These are phyloP conservation scores for Triadica sebifera DNA, from an alignment of 345 rosid genomes.

Conservation along the genomic window DNA sequence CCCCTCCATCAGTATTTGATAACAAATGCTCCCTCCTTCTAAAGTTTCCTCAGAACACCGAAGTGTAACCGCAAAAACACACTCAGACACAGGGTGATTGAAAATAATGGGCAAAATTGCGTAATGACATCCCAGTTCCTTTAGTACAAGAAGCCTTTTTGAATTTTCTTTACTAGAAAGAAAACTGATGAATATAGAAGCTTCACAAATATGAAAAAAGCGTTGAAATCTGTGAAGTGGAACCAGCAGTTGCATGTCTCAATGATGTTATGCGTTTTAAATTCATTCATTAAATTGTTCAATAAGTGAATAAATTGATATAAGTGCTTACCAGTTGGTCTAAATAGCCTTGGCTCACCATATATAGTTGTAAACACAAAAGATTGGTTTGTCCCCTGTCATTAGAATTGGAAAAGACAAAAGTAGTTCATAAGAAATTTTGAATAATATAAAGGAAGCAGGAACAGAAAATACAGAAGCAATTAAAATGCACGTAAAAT, in stretches of 20 bases:
- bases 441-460: background rate
- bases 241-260: background rate
- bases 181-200: background rate
- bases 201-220: background rate
- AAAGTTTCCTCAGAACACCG: background rate
- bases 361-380: constrained; percentile 88
- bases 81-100: background rate
- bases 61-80: background rate
- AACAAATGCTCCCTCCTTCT: no score
- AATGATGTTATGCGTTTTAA: background rate
- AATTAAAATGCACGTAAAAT: background rate
- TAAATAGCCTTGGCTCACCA: constrained; percentile 87
- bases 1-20: no score
- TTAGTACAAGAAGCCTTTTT: background rate
- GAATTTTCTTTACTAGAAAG: background rate
- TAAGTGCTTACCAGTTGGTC: constrained; percentile 71
- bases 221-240: background rate
- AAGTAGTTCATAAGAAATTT: background rate
- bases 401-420: constrained; percentile 12
- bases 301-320: background rate
- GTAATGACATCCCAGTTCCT: background rate
- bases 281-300: background rate
- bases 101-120: background rate
- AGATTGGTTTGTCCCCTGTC: constrained; percentile 72
- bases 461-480: constrained; percentile 5